Percentiles rank a stretch among this genome's conserved stretches.
Conservation (phyloP, 371 early-diverging fungal species). For the Smittium culicis region DNA sequence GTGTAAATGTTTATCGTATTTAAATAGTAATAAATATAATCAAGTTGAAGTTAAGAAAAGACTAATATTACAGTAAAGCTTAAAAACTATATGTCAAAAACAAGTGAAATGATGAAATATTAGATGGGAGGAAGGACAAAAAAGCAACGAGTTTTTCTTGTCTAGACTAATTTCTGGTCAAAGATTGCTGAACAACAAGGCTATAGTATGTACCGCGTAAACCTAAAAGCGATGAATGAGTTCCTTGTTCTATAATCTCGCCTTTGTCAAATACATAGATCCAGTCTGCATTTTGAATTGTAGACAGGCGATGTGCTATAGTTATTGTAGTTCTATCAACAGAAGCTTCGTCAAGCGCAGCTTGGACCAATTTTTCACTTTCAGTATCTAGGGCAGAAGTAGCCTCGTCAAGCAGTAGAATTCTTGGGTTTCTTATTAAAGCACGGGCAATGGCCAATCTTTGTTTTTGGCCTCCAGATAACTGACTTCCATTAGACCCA, state of each 20-base stretch:
- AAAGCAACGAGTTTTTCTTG: neutral
- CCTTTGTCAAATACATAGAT: constrained; percentile 55
- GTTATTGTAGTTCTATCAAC: constrained; percentile 61
- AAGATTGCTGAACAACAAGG: constrained; percentile 25
- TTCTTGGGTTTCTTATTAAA: constrained; percentile 49
- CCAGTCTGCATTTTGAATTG: constrained; percentile 41
- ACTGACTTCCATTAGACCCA: constrained; percentile 58
- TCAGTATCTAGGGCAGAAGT: constrained; percentile 85
- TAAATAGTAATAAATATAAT: neutral
- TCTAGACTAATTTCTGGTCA: constrained; percentile 3
- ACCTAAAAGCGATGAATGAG: constrained; percentile 41
- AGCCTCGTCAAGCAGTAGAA: constrained; percentile 91
- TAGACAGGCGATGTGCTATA: constrained; percentile 58
- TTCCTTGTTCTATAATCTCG: constrained; percentile 24
- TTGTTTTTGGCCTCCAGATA: constrained; percentile 84
- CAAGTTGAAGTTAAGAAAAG: neutral
- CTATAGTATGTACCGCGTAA: constrained; percentile 20
- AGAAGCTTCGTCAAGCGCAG: constrained; percentile 67
- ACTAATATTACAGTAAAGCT: neutral
- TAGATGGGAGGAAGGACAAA: neutral
- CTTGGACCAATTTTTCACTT: constrained; percentile 79
- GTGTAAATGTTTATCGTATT: neutral
- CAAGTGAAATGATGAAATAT: neutral
- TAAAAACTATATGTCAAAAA: no score
- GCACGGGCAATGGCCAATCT: constrained; percentile 43